Evolutionary conservation across 1,284 basidiomycete species (phyloP), one percentile per base, ranked within the genome.

Genomic region (Heterobasidion parviporum): DNA sequence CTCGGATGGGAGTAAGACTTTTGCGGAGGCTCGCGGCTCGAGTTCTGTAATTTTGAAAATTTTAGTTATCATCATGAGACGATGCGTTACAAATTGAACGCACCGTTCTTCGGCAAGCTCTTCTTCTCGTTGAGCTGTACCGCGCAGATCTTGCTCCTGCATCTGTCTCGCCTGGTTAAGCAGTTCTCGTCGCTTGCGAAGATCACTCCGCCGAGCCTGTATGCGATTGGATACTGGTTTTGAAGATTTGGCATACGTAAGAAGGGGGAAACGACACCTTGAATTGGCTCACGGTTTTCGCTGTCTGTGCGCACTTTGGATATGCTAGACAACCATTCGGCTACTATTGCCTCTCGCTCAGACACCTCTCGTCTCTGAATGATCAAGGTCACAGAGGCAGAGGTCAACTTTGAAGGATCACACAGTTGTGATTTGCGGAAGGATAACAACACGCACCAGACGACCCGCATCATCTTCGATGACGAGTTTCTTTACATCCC

Each of bases 361-460:
- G 81, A 83, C 56, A 79, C 72, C 70, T 87, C 81, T 54, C 83
- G 82, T 65, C 71, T 74, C 85, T 89, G 47, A 5, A 41, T 8
- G 26, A 5, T 26, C 26, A 26, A 26, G 26, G 26, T 26, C 26
- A 26, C 26, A 26, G 26, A 4, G 26, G 26, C 26, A 26, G 5
- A 26, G 26, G 26, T 26, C 10, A 51, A 20, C 7, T 36, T 34
- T 10, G 50, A 20, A 51, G 16, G 35, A 6, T 14, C 8, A 38
- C 50, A 50, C 32, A 32, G 32, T 26, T 33, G 8, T 9, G 8
- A 33, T 10, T 26, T 34, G n/a, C 7, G 41, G 32, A 5, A 18
- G 6, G 14, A 49, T 44, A 41, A 53, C 26, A 41, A 53, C 26
- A 70, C 80, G 66, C 67, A 90, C 81, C 62, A 79, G 68, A 47